Evolutionary conservation across 805 yeast genomes (phyloP).

Genomic region (Barnettozyma siamensis): DNA sequence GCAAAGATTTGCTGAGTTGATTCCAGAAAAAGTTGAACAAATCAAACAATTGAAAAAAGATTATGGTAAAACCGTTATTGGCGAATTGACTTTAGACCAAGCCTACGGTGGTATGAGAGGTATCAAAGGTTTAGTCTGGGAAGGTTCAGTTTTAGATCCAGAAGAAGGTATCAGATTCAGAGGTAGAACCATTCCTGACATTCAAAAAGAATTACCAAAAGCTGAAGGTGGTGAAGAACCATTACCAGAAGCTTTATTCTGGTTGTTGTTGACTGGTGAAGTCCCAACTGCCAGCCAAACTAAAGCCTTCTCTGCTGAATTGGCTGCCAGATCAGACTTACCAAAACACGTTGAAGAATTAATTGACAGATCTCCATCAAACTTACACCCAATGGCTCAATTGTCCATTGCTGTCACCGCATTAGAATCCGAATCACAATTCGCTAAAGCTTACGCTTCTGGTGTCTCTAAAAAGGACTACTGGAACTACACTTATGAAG

Average conservation of each 20-base stretch:
- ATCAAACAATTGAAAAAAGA: constrained; percentile 81
- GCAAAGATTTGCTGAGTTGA: constrained; percentile 87
- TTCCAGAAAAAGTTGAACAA: constrained; percentile 90
- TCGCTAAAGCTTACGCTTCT: constrained; percentile 77
- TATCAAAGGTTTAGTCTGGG: constrained; percentile 81
- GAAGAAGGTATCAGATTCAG: constrained; percentile 84
- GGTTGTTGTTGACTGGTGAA: constrained; percentile 81
- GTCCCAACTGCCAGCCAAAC: constrained; percentile 70
- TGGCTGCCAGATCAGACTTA: constrained; percentile 70
- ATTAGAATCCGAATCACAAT: constrained; percentile 74
- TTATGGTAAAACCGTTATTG: constrained; percentile 70
- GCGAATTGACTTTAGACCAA: constrained; percentile 70
- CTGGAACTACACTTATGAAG: constrained; percentile 83
- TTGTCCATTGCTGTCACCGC: constrained; percentile 79
- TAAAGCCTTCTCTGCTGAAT: constrained; percentile 64
- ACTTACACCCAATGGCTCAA: constrained; percentile 88
- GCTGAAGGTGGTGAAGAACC: constrained; percentile 61
- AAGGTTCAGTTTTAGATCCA: constrained; percentile 81
- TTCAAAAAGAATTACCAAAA: constrained; percentile 69
- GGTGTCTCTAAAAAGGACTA: constrained; percentile 80
- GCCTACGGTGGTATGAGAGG: constrained; percentile 93
- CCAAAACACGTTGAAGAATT: constrained; percentile 74
- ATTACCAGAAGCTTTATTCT: constrained; percentile 75
- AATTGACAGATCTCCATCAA: constrained; percentile 67
- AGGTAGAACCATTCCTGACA: constrained; percentile 77